Percentiles rank a stretch among this genome's conserved stretches.
Evolutionary conservation across 2,329 filamentous ascomycete genomes (phyloP).

Genomic region (Aspergillus uvarum): DNA sequence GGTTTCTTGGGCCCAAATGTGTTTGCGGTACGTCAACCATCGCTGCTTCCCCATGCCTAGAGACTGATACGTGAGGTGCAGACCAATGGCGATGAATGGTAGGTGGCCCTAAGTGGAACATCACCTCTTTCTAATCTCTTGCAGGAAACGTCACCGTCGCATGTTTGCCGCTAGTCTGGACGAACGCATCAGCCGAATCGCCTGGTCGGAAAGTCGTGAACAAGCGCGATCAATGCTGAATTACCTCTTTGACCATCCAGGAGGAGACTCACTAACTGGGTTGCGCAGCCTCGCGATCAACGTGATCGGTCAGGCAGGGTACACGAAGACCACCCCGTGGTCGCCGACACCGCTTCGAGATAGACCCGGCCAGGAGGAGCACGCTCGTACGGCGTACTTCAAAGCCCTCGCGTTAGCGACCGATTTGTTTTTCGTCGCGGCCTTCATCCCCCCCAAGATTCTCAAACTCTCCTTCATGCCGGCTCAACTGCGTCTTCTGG

Average conservation of each 20-base stretch:
- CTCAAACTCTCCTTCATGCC: no score
- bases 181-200: slow-evolving; percentile 13
- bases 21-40: slow-evolving; percentile 4
- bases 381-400: no score
- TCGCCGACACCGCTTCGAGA: no score
- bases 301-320: slow-evolving; percentile 38
- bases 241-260: slow-evolving; percentile 26
- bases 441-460: no score
- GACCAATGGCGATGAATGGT: slow-evolving; percentile 32
- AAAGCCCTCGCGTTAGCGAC: no score
- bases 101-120: slow-evolving; percentile 31
- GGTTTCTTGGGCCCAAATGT: slow-evolving; percentile 38
- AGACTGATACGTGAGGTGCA: neutral
- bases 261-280: slow-evolving; percentile 27
- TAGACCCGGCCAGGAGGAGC: no score
- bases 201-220: no score
- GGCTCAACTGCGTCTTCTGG: no score
- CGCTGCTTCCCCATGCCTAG: no score
- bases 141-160: slow-evolving; percentile 38
- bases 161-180: slow-evolving; percentile 36
- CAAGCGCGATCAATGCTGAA: slow-evolving; percentile 25
- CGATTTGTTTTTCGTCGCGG: no score
- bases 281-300: slow-evolving; percentile 40
- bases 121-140: slow-evolving; percentile 35
- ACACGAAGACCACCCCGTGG: slow-evolving; percentile 27